Base-by-base conservation (phyloP, 257 asterid species). In the Solanum okadae region DNA sequence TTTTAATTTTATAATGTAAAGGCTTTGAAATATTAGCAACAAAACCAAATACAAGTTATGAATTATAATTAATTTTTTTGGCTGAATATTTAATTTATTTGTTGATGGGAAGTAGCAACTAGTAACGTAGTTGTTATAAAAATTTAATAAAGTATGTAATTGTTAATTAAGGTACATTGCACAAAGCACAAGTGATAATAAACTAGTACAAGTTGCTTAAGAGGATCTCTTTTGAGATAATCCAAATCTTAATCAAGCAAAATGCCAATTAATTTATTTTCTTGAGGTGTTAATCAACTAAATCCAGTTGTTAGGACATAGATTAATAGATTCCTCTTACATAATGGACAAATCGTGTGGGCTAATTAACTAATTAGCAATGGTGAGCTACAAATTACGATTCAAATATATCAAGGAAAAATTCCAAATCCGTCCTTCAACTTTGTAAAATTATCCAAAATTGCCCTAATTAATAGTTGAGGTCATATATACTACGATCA, bases 251-350 rank as follows among this genome's bases (percentile, higher is more conserved):
- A 71, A 89, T 86, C 78, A 46, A 68, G 65, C 27, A 52, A 86
- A 89, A 38, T 35, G 42, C 49, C 65, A 37, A 78, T 8, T 75
- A 18, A 18, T 25, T 25, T 76, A 37, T 34, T 25, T 84, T 79
- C 85, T 29, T 27, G 25, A 44, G 16, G 16, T 44, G 16, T 68
- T 37, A 87, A 73, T 68, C 83, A 75, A 76, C 35, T 52, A 84
- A 89, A 65, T 87, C 76, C 8, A 73, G 84, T 72, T 87, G 63
- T 72, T 83, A 83, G 63, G 88, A 40, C 89, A 89, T 40, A 44
- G 34, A 70, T 79, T 44, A 44, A 44, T 46, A 1, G 38, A 44
- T 79, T 44, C 85, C 38, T 79, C 38, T 52, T 82, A 46, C 86
- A 86, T 81, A 88, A 85, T 75, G 71, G 86, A 76, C 86, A 78